Evolutionary conservation across 2,329 filamentous ascomycete species (phyloP), one percentile per base, ranked within the genome.

Genomic region (Apiospora marii): DNA sequence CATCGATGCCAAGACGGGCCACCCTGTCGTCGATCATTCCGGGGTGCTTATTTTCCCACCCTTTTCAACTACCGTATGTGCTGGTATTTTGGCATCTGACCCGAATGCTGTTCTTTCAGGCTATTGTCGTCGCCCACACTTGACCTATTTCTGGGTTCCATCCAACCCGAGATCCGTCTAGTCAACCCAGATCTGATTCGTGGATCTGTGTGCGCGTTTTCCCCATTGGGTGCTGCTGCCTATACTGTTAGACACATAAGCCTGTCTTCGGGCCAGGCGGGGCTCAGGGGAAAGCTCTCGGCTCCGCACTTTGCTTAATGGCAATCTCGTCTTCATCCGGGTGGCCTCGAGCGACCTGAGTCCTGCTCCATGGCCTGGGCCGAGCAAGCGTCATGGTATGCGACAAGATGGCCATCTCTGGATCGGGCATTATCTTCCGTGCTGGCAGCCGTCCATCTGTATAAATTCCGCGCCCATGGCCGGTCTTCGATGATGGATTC

Each of bases 371-470:
- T 14, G 34, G 14, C 3, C 34, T n/a, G 58, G 22, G 16, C 34
- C 8, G 30, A 41, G 10, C 34, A 41, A 24, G 34, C 34, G 58
- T 16, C 37, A 64, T 64, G 22, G 34, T n/a, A 4, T n/a, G 34
- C 34, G 22, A 22, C 58, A n/a, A 64, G 10, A 6, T 37, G 53
- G 53, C 58, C 58, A n/a, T 64, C 22, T 41, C 58, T 41, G 58
- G 34, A 49, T 49, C 67, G 67, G 67, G 22, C 44, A 34, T 49
- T 22, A 69, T 69, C 44, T 41, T 69, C 67, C 67, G 67, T 34
- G 8, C 14, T 37, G 27, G 16, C 37, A 30, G 44, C 27, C 67
- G 44, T 27, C 44, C 44, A 24, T 14, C 27, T 69, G 37, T 41
- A 69, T 69, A 69, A 69, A 49, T 44, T 44, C 10, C 12, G n/a